Evolutionary conservation across 495 filamentous ascomycete genomes (phyloP).

Genomic region (Daldinia decipiens): DNA sequence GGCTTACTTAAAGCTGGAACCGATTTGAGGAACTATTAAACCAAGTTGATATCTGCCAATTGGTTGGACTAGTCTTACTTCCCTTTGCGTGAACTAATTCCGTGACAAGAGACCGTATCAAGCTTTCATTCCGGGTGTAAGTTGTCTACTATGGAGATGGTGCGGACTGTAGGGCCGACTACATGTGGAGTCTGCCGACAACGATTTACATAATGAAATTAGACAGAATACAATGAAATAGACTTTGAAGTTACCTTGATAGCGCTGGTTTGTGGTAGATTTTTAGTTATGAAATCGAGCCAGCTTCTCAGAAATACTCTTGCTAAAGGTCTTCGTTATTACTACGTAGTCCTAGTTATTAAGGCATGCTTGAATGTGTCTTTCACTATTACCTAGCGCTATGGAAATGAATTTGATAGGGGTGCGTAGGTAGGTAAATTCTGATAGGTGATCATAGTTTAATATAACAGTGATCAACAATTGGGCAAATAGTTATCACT

Average conservation of each 20-base stretch:
- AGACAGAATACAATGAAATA: neutral
- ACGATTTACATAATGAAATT: neutral
- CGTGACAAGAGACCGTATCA: neutral
- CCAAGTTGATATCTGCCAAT: neutral
- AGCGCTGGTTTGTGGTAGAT: neutral
- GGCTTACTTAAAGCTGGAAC: neutral
- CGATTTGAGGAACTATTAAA: neutral
- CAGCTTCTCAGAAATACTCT: neutral
- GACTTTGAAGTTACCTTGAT: neutral
- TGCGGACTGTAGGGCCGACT: neutral
- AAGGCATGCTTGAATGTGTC: too few relatives aligned
- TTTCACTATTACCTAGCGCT: too few relatives aligned
- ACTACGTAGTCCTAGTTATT: too few relatives aligned
- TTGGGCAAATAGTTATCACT: too few relatives aligned
- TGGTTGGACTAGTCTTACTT: neutral
- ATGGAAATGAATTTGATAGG: too few relatives aligned
- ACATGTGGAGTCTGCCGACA: neutral
- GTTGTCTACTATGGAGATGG: neutral
- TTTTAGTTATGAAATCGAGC: neutral
- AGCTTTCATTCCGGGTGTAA: neutral
- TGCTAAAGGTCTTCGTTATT: too few relatives aligned
- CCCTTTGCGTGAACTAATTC: neutral
- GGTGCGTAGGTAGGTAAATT: too few relatives aligned
- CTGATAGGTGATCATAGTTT: too few relatives aligned
- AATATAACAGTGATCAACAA: too few relatives aligned